Conservation (phyloP, 129 eudicot species). For the Artemisia argyi region DNA sequence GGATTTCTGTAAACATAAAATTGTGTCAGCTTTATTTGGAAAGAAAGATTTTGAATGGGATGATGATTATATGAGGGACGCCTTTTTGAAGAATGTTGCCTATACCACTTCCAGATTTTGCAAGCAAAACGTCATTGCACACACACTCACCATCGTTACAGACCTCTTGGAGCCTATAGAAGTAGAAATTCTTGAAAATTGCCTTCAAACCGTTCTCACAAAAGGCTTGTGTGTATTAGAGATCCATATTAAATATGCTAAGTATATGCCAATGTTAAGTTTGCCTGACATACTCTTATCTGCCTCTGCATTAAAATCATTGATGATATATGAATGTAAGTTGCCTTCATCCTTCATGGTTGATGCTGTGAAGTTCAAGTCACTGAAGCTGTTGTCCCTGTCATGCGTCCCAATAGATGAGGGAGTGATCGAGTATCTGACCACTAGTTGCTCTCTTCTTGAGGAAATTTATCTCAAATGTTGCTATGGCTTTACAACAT, state of each 20-base stretch:
- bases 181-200: neutral
- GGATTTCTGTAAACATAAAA: neutral
- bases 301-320: neutral
- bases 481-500: neutral
- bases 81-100: neutral
- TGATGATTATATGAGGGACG: no score
- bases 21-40: no score
- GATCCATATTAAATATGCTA: neutral
- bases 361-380: neutral
- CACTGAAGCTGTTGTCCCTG: neutral
- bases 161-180: neutral
- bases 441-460: conserved; percentile 9
- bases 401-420: neutral
- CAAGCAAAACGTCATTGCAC: conserved; percentile 1
- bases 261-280: neutral
- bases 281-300: neutral
- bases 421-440: neutral
- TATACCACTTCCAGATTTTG: neutral
- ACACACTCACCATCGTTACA: neutral
- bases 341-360: conserved; percentile 8
- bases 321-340: neutral
- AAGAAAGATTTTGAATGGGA: no score
- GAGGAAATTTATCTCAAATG: neutral
- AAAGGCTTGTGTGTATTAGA: neutral
- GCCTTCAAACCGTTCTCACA: neutral